Base-by-base conservation (phyloP, 208 protist genomes). In the Crithidia fasciculata region DNA sequence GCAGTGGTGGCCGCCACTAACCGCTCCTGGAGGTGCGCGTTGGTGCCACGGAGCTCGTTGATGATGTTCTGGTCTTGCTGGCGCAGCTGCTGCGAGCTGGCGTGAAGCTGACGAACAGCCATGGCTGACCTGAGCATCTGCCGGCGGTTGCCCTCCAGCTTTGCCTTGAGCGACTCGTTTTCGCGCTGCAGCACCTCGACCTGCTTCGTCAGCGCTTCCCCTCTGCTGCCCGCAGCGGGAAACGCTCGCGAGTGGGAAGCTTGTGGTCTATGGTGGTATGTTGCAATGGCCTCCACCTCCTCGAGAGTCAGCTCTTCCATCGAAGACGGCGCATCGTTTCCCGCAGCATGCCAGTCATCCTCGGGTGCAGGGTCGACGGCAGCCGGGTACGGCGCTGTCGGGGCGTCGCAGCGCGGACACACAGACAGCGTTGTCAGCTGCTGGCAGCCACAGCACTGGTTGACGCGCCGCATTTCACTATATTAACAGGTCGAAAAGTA, bases 121-220 rank as follows among this genome's bases (percentile, higher is more conserved):
- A 50, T 74, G 18, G 82, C 79, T 6, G 75, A 83, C 15, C 64
- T 47, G 54, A 90, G 40, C 69, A 90, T 80, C 40, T 86, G 82
- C 4, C 69, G 57, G 3, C 74, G 61, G 40, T 69, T 55, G 16
- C 8, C 3, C 45, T 74, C 41, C 63, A 86, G 53, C 12, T 76
- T 60, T 10, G 40, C 39, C 6, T 54, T 55, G 36, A 87, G 76
- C 2, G 45, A 37, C 10, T 18, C 68, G 40, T 78, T 74, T 47
- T 78, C 76, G 19, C 53, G n/a, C 41, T 39, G 13, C 3, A 81
- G 64, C 9, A 61, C 71, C 61, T 10, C 39, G 7, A 76, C 28
- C 5, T 8, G 37, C 8, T 10, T 3, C 49, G 57, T 16, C 10
- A 73, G 50, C n/a, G n/a, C n/a, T n/a, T n/a, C n/a, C 49, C 64